Conservation (phyloP, 208 protist species). For the Crithidia expoeki region DNA sequence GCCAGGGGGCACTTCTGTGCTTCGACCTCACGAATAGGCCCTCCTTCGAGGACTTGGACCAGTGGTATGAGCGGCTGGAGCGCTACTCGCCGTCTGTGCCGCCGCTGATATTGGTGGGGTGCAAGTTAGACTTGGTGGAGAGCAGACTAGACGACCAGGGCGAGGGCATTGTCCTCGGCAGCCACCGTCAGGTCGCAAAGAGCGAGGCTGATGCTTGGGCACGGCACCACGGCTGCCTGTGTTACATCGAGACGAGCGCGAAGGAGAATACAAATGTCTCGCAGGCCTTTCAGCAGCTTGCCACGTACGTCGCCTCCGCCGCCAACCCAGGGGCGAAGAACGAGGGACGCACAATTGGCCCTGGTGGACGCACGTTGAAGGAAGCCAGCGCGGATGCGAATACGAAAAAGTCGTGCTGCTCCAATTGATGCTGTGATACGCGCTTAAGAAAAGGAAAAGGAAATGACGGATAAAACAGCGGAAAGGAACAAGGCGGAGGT, state of each 20-base stretch:
- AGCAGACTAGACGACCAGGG: slow-evolving; percentile 46
- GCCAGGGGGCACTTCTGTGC: slow-evolving; percentile 93
- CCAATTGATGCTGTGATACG: slow-evolving; percentile 8
- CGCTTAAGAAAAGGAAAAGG: not conserved
- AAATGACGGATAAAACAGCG: not conserved
- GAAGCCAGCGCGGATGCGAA: slow-evolving; percentile 6
- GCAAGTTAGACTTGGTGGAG: slow-evolving; percentile 86
- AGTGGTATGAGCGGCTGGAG: slow-evolving; percentile 79
- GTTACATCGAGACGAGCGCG: slow-evolving; percentile 88
- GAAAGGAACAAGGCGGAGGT: not conserved
- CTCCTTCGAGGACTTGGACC: slow-evolving; percentile 90
- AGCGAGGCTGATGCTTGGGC: slow-evolving; percentile 89
- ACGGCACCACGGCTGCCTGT: slow-evolving; percentile 67
- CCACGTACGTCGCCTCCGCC: slow-evolving; percentile 67
- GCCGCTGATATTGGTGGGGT: slow-evolving; percentile 84
- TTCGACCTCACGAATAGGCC: slow-evolving; percentile 96
- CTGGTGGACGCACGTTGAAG: slow-evolving; percentile 30
- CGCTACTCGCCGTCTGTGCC: slow-evolving; percentile 65
- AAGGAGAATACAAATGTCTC: slow-evolving; percentile 91
- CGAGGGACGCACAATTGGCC: slow-evolving; percentile 23
- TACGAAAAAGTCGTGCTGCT: slow-evolving; percentile 34
- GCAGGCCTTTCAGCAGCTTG: slow-evolving; percentile 83
- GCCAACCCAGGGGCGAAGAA: slow-evolving; percentile 39
- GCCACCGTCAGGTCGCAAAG: slow-evolving; percentile 72
- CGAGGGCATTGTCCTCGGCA: slow-evolving; percentile 77